Percentiles rank a stretch among this genome's conserved stretches.
phyloP scores from a whole-genome alignment of 352 stramenopile species.

The Globisporangium yorkense region DNA sequence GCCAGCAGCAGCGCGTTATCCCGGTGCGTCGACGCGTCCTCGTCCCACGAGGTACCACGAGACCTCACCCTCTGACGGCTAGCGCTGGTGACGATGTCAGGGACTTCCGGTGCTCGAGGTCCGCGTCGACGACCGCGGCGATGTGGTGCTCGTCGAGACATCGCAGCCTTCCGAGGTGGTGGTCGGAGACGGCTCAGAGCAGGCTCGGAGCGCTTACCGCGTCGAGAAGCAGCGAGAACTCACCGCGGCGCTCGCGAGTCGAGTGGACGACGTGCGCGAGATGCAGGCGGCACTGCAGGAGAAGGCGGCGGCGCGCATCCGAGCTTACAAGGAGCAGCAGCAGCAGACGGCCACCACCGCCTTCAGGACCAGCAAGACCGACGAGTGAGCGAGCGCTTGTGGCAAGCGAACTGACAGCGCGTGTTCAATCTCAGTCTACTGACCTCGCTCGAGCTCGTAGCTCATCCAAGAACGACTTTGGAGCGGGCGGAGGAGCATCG shows the following conservation, averaged over 20 bases:
- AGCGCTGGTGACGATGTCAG: conserved; percentile 11
- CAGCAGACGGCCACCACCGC: not conserved
- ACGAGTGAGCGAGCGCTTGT: not conserved
- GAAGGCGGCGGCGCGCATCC: conserved; percentile 51
- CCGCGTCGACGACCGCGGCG: conserved; percentile 22
- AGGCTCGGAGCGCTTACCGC: conserved; percentile 31
- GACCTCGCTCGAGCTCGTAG: conserved; percentile 6
- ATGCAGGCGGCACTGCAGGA: conserved; percentile 49
- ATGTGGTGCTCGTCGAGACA: conserved; percentile 29
- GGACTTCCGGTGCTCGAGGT: conserved; percentile 32
- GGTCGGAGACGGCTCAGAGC: conserved; percentile 7
- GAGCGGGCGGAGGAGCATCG: not conserved
- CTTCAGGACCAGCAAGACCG: not conserved
- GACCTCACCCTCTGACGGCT: not conserved
- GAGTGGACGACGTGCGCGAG: conserved; percentile 34
- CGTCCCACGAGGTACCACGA: no score
- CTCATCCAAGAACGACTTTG: conserved; percentile 14
- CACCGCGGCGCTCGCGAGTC: conserved; percentile 27
- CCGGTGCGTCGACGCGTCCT: conserved; percentile 14
- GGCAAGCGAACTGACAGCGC: not conserved
- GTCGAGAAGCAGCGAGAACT: conserved; percentile 39
- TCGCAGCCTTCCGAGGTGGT: conserved; percentile 8
- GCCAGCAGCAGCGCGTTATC: conserved; percentile 20
- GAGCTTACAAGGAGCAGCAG: conserved; percentile 23
- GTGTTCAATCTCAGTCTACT: not conserved